Conservation (phyloP, 345 rosid genomes). For the Zanthoxylum bungeanum region DNA sequence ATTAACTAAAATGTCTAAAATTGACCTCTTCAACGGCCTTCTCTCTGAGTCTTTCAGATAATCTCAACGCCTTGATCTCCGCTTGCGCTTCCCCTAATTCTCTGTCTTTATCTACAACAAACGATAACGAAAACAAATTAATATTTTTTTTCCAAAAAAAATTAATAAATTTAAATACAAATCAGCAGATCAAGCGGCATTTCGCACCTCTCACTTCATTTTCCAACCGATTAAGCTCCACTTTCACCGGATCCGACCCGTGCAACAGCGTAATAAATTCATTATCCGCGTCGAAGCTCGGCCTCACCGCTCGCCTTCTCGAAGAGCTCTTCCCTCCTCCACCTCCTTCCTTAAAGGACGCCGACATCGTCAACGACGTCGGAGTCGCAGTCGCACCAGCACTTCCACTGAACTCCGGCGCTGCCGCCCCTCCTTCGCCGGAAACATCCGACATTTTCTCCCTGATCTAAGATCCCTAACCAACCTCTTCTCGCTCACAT, state of each 20-base stretch:
- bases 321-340: conserved; percentile 55
- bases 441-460: conserved; percentile 40
- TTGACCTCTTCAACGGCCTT: conserved; percentile 97
- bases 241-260: conserved; percentile 98
- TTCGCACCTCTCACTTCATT: conserved; percentile 92
- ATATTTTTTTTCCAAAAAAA: too few relatives aligned
- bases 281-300: conserved; percentile 89
- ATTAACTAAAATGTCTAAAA: neutral
- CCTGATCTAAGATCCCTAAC: conserved; percentile 37
- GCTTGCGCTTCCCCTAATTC: conserved; percentile 88
- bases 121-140: conserved; percentile 8
- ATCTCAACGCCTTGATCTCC: conserved; percentile 81
- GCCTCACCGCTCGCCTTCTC: conserved; percentile 67
- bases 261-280: conserved; percentile 83
- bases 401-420: conserved; percentile 30
- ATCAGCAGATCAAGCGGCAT: conserved; percentile 65
- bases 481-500: conserved; percentile 7
- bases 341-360: conserved; percentile 64
- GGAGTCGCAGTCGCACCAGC: conserved; percentile 20
- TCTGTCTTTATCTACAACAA: conserved; percentile 86
- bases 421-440: conserved; percentile 31
- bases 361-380: conserved; percentile 46
- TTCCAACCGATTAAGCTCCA: conserved; percentile 95
- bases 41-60: conserved; percentile 82
- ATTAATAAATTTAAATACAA: too few relatives aligned